Conservation (phyloP, 345 rosid genomes). For the Pistacia vera region DNA sequence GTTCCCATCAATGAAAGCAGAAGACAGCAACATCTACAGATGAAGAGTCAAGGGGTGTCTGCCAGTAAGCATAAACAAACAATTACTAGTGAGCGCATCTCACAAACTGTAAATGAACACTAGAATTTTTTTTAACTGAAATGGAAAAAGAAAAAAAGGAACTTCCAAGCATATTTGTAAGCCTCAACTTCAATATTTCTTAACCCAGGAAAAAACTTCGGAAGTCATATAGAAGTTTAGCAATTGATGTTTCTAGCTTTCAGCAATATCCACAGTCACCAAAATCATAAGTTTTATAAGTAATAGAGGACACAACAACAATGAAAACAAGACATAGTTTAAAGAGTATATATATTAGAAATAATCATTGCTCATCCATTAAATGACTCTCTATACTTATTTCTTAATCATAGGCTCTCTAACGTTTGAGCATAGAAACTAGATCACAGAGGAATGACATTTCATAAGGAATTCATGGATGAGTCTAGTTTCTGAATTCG, state of each 20-base stretch:
- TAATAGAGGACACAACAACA: background rate
- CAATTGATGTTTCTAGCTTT: background rate
- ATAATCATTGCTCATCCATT: background rate
- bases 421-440: background rate
- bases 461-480: background rate
- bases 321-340: background rate
- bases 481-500: background rate
- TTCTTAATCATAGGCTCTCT: background rate
- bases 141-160: background rate
- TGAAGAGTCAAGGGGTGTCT: slow-evolving; percentile 72
- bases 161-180: background rate
- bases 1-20: slow-evolving; percentile 95
- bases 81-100: background rate
- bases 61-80: slow-evolving; percentile 28
- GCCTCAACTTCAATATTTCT: background rate
- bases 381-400: background rate
- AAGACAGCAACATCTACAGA: slow-evolving; percentile 84
- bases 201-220: background rate
- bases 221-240: background rate
- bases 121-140: background rate
- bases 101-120: background rate
- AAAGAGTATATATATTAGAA: background rate
- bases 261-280: background rate
- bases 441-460: background rate
- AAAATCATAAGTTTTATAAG: background rate